Evolutionary conservation across 441 rosid species (phyloP), one percentile per base, ranked within the genome.

Genomic region (Populus trichocarpa): DNA sequence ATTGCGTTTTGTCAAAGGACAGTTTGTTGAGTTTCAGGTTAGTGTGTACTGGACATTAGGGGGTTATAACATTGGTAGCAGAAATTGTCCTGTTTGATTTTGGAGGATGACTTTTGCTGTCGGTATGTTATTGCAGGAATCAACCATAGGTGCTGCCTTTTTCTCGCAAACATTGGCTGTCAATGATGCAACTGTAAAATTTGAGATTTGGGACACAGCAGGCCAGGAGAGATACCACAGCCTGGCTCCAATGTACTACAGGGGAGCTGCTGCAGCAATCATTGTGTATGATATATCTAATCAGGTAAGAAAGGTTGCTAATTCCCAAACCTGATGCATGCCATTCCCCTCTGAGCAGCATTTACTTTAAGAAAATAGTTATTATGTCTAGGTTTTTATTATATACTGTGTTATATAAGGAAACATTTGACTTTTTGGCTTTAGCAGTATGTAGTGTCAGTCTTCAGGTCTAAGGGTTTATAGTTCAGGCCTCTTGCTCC

Each of bases 171-270:
- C 97, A 26, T 75, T 96, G 87, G 96, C 95, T 33, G 97, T 90
- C 65, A 94, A 94, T 83, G 98, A 94, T 78, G 98, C 96, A 0
- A 94, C 96, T 22, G 97, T 96, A 8, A 96, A 94, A 83, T 96
- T 96, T 86, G 99, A 96, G 88, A 96, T 96, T 28, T 96, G 99
- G 99, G 99, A 96, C 82, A 96, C 99, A 64, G 98, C 99, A 0
- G 98, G 99, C 69, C 99, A 96, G 75, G 98, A 96, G 86, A 87
- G 99, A 50, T 96, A 96, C 78, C 99, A 94, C 81, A 96, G 99
- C 82, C 86, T 96, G 86, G 99, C 99, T 67, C 99, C 99, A 36
- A 96, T 96, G 99, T 93, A 96, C 86, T 96, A 96, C 76, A 86
- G 99, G 65, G 99, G 99, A 82, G 98, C 98, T 64, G 98, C 96